Base-by-base conservation (phyloP, 176 grass and related monocot species). In the Cymbopogon citratus region DNA sequence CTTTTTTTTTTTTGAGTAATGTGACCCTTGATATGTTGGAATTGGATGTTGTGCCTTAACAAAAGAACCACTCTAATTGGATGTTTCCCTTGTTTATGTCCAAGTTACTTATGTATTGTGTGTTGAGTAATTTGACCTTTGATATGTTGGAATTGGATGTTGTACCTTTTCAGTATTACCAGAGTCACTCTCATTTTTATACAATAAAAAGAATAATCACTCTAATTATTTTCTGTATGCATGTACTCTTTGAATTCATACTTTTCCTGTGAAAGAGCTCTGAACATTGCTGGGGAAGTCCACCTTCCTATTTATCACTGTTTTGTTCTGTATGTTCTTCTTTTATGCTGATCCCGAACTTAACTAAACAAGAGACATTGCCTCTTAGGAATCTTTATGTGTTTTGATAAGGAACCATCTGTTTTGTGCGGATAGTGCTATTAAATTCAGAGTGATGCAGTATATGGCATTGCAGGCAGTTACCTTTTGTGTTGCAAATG, bases 281-380 rank as follows among this genome's bases (percentile, higher is more conserved):
- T 44, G 75, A 74, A 34, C 31, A 74, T 74, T 66, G 70, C 78
- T 44, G 25, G 23, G 68, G 41, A 43, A 60, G 11, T 63, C 63
- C 16, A 61, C 66, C 25, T 33, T 77, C 29, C 9, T 13, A 43
- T 72, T 72, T 78, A 9, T 66, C 33, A 64, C 15, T 26, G 35
- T 10, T 86, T 80, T 36, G 59, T 63, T 73, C 56, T 85, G 35
- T 69, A 61, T 48, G 9, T 78, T 78, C 49, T 44, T 77, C 12
- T 12, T 5, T 74, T 48, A 21, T 26, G 45, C 45, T 74, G 79
- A 3, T 73, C 80, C 52, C 64, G 56, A 83, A 26, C 54, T 71
- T 44, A 34, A 33, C 40, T 83, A 52, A 33, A 78, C 65, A 77
- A 3, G 0, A 40, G 62, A 10, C 49, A 19, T 10, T 27, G 24